Evolutionary conservation across 352 stramenopile species (phyloP), one percentile per base, ranked within the genome.

Genomic region (Sclerospora graminicola): DNA sequence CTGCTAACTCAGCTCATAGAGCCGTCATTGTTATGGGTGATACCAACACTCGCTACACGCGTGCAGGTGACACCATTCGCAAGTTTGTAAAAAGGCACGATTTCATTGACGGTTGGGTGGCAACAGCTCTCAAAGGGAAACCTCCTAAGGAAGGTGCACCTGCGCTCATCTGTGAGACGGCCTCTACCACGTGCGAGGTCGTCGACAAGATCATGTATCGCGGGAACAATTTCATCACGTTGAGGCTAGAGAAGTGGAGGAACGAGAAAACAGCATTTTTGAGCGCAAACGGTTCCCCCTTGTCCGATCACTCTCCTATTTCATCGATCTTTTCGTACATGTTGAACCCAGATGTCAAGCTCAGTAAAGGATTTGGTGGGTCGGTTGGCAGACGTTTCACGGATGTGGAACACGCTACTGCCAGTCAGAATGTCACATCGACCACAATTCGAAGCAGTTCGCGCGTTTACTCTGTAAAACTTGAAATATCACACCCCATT

Each of bases 181-280:
- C 42, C 4, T 60, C 57, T 30, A 63, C 73, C 38, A 42, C 55
- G 29, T 80, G 67, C 33, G 67, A 80, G 27, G 63, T 76, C 39
- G 67, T 80, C 10, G 67, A 76, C 61, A 80, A 80, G 57, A 73
- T 80, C 51, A 56, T 80, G 44, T 80, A 63, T 51, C 67, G 67
- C 14, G 54, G 67, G 38, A 72, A 66, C 55, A 73, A 80, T 35
- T 49, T 60, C 29, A 51, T 76, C 31, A 62, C 41, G 7, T 53
- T 76, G 41, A 66, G 47, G 9, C 47, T 72, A 5, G 54, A 72
- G 18, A 63, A 57, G 54, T 72, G 54, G 54, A 55, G 47, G 39
- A 76, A 69, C 34, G 63, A 80, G 41, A 66, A 68, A 31, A 46
- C 58, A 4, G 48, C 43, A 6, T 80, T 80, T 29, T 34, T 66